Base-by-base conservation (phyloP, 2,329 filamentous ascomycete species). In the Xylariaceae sp. region DNA sequence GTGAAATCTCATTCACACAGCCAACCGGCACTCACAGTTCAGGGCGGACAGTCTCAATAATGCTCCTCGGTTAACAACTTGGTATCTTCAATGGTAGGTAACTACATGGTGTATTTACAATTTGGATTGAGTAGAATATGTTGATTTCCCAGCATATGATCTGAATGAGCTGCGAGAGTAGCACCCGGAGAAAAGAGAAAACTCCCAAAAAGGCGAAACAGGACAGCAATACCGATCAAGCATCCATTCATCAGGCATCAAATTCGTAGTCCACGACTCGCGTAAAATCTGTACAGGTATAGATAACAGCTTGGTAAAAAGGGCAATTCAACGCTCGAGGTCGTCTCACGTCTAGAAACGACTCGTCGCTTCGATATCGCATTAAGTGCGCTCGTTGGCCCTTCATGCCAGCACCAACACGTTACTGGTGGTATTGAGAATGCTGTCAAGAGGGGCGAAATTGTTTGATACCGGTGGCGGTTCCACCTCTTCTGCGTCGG, bases 401-500 rank as follows among this genome's bases (percentile, higher is more conserved):
- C 15, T 51, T 62, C 62, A 70, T 45, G 63, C 68, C 37, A 63
- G 58, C n/a, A 67, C 69, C 60, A 69, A 53, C 53, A 70, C 63
- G 52, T 63, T 65, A 50, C 65, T 62, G 45, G 56, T 63, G 37
- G 63, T 52, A 45, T 59, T 60, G 13, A 65, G n/a, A 10, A 61
- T 47, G 56, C 65, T 60, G 37, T 59, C 54, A 30, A 66, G 54
- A 53, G 62, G 64, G 2, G 63, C 65, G 39, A 66, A 68, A 47
- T 65, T 57, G 58, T 68, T 64, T 58, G 72, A 62, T 66, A 74
- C 56, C 15, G 66, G 63, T 5, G 65, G 52, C 18, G 70, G 66
- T 15, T 70, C 70, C 5, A 78, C 77, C 13, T 81, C 76, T 0
- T 75, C 74, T 5, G 78, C 78, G 54, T 85, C 79, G 0, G 78